Evolutionary conservation across 1,284 basidiomycete species (phyloP).

Genomic region (Sanghuangporus weigelae): DNA sequence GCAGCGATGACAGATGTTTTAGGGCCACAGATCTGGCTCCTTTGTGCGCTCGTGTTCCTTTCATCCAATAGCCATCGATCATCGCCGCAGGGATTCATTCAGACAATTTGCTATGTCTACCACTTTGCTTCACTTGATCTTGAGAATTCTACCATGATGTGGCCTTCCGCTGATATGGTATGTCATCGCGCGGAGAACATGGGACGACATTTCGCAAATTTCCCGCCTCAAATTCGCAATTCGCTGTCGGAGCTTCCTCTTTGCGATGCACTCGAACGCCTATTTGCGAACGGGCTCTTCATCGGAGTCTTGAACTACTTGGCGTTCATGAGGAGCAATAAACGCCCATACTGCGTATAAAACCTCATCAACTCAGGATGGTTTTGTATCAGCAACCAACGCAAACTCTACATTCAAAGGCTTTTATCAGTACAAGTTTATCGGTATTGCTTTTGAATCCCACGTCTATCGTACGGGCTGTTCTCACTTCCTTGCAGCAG

Average conservation of each 20-base stretch:
- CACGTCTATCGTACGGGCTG: background rate
- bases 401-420: background rate
- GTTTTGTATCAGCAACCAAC: background rate
- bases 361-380: background rate
- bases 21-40: background rate
- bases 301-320: background rate
- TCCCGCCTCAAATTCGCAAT: background rate
- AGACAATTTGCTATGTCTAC: background rate
- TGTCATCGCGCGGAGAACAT: background rate
- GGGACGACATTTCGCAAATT: background rate
- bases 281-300: background rate
- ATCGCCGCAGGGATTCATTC: background rate
- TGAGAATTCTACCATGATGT: background rate
- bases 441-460: background rate
- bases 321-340: background rate
- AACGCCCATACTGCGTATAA: slow-evolving; percentile 4
- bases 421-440: background rate
- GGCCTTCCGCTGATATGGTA: background rate
- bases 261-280: background rate
- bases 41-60: background rate
- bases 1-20: background rate
- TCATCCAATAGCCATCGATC: background rate
- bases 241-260: background rate
- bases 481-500: background rate
- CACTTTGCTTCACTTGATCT: background rate